Evolutionary conservation across 345 rosid species (phyloP).

Genomic region (Citrus inodora): DNA sequence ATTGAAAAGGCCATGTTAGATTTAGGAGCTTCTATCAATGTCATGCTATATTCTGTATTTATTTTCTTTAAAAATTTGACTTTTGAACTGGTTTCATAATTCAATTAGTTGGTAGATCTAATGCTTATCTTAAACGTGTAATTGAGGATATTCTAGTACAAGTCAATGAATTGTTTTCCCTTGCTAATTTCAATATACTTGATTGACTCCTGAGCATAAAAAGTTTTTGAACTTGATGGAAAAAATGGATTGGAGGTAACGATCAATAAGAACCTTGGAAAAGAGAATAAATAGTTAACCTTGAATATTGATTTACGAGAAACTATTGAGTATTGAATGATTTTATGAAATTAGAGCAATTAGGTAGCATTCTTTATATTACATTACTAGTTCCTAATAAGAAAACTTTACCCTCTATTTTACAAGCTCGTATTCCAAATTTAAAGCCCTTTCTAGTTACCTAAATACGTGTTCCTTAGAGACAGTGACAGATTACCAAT

Average conservation of each 20-base stretch:
- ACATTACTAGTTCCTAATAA: too few species aligned
- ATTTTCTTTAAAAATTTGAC: neutral
- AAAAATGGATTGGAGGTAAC: neutral
- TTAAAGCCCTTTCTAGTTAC: too few species aligned
- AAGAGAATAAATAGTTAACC: too few species aligned
- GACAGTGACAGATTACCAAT: neutral
- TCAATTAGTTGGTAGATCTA: too few species aligned
- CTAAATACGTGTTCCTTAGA: too few species aligned
- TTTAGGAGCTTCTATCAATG: neutral
- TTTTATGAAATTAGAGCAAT: too few species aligned
- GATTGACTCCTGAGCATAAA: neutral
- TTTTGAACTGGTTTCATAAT: neutral
- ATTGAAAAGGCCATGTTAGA: neutral
- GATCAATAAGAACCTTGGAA: rapidly evolving
- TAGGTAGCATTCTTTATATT: too few species aligned
- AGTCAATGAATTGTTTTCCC: neutral
- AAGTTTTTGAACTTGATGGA: neutral
- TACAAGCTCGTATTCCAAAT: too few species aligned
- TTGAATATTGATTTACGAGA: too few species aligned
- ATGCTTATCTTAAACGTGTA: neutral
- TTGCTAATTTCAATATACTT: neutral
- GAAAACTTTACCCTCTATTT: too few species aligned
- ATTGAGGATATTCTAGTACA: too few species aligned
- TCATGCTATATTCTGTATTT: neutral
- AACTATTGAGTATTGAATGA: too few species aligned